Conservation (phyloP, 2,329 filamentous ascomycete genomes). For the Reticulascus tulasneorum region DNA sequence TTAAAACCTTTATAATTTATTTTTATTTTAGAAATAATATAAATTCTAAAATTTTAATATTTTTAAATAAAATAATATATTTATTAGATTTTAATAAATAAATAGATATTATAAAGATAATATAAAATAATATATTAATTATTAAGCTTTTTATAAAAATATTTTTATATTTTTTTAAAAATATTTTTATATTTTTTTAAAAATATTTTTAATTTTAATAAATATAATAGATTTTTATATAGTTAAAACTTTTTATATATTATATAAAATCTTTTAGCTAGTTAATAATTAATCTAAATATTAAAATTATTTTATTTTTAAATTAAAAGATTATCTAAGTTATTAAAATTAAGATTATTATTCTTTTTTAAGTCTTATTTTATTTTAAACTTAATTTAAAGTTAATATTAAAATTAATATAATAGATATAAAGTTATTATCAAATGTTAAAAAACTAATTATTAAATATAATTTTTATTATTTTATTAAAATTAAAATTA, state of each 20-base stretch:
- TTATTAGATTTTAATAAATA: background rate
- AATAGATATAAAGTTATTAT: no score
- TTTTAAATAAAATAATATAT: no score
- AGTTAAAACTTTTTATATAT: background rate
- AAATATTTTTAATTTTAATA: background rate
- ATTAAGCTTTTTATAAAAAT: background rate
- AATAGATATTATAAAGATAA: background rate
- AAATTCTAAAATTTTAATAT: background rate
- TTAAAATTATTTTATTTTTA: background rate
- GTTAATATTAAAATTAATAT: background rate
- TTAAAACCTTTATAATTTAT: no score
- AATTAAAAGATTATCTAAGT: background rate
- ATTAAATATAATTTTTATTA: no score
- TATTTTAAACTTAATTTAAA: background rate
- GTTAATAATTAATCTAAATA: background rate
- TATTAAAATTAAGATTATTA: no score
- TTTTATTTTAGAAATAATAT: background rate
- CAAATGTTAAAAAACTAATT: no score
- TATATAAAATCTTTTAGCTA: background rate
- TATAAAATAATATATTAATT: background rate
- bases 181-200: no score
- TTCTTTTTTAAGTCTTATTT: background rate
- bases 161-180: no score
- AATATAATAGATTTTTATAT: background rate
- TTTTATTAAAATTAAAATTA: no score